phyloP scores from a whole-genome alignment of 2,329 filamentous ascomycete genomes.

The Mycosphaerella arachidis region DNA sequence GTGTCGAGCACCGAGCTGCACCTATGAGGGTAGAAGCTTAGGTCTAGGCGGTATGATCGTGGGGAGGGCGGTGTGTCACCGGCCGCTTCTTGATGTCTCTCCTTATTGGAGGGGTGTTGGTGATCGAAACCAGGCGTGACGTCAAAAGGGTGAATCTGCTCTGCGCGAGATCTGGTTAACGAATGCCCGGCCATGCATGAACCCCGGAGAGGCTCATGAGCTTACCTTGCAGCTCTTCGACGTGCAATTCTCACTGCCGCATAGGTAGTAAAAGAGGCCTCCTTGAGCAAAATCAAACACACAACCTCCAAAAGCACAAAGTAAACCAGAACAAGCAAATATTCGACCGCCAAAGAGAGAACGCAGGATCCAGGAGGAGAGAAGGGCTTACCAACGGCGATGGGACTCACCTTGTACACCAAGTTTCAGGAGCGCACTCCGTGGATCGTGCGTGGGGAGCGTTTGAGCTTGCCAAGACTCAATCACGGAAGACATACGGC shows the following conservation, averaged over 20 bases:
- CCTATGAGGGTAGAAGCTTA: too few relatives aligned
- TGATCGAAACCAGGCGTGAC: neutral
- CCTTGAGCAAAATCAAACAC: constrained; percentile 14
- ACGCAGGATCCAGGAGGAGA: constrained; percentile 9
- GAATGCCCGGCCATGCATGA: neutral
- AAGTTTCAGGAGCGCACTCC: constrained; percentile 18
- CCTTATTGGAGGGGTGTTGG: neutral
- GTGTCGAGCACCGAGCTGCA: neutral
- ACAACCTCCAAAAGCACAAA: constrained; percentile 17
- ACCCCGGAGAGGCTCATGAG: neutral
- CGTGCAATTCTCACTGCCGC: neutral
- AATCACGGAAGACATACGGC: constrained; percentile 17
- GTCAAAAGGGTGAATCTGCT: neutral
- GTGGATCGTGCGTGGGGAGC: constrained; percentile 13
- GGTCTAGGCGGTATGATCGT: neutral
- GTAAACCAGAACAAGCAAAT: constrained; percentile 16
- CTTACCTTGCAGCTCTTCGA: neutral
- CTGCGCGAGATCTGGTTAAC: neutral
- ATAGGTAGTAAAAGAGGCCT: constrained; percentile 8
- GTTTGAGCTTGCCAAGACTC: constrained; percentile 19
- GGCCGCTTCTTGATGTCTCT: neutral
- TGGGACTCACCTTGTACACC: constrained; percentile 16
- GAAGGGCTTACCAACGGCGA: constrained; percentile 6
- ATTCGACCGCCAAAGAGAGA: constrained; percentile 18
- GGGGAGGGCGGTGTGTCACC: neutral